Percentiles rank a stretch among this genome's conserved stretches.
Evolutionary conservation across 306 rosid species (phyloP).

Genomic region (Alnus rubra): DNA sequence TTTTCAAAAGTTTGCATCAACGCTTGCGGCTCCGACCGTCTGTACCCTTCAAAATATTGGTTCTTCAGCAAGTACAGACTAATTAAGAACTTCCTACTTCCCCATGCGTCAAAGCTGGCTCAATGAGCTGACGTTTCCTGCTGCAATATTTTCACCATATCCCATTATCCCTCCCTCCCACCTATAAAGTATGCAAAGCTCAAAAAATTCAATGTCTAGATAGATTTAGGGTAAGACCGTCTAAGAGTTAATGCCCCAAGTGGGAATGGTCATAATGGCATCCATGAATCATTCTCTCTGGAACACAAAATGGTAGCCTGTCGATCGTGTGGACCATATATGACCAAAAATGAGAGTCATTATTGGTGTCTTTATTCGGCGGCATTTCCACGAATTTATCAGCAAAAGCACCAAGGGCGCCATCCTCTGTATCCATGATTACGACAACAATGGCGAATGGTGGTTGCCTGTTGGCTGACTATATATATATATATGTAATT

Average conservation of each 20-base stretch:
- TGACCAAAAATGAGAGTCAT: no score
- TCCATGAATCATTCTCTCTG: neutral
- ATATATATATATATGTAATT: neutral
- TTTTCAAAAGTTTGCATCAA: no score
- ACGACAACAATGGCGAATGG: constrained; percentile 10
- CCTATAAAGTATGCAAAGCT: neutral
- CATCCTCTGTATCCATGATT: constrained; percentile 15
- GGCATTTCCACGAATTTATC: no score
- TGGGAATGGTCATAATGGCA: neutral
- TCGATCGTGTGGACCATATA: constrained; percentile 5
- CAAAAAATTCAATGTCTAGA: neutral
- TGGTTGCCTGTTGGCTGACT: constrained; percentile 11
- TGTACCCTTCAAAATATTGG: no score
- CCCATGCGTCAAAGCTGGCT: neutral
- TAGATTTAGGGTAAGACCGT: neutral
- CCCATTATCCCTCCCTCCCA: no score
- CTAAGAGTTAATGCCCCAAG: neutral
- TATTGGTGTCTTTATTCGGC: no score
- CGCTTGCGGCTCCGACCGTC: no score
- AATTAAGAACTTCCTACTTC: neutral
- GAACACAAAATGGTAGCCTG: neutral
- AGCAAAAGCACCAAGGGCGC: no score
- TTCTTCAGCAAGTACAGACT: no score
- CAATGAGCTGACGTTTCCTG: neutral
- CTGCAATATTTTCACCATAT: no score